Percentiles rank a stretch among this genome's conserved stretches.
Evolutionary conservation across 768 basidiomycete species (phyloP).

Genomic region (Hygrocybe coccinea): DNA sequence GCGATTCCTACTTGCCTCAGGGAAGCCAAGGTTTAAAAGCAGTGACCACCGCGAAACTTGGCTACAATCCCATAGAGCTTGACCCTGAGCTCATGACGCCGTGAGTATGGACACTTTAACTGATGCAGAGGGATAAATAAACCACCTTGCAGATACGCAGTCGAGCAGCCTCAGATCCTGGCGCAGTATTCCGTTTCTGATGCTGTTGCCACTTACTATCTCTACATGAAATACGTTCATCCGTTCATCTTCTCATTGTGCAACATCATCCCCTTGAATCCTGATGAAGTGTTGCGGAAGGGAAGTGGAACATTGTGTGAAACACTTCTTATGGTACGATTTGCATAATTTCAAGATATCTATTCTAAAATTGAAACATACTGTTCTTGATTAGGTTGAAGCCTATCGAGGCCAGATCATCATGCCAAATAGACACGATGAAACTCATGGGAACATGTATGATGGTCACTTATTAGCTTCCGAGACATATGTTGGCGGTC

Average conservation of each 20-base stretch:
- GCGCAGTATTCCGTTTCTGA: constrained; percentile 99
- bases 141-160: constrained; percentile 67
- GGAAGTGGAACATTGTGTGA: constrained; percentile 97
- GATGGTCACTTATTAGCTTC: constrained; percentile 95
- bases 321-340: constrained; percentile 88
- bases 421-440: constrained; percentile 97
- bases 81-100: constrained; percentile 99
- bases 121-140: neutral
- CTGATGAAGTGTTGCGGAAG: constrained; percentile 94
- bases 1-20: constrained; percentile 97
- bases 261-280: constrained; percentile 96
- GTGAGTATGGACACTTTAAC: constrained; percentile 45
- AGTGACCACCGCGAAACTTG: constrained; percentile 91
- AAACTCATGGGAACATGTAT: constrained; percentile 84
- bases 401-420: constrained; percentile 88
- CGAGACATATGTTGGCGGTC: constrained; percentile 98
- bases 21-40: constrained; percentile 98
- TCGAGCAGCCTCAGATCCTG: constrained; percentile 90
- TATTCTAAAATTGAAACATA: constrained; percentile 4
- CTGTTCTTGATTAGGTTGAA: constrained; percentile 69
- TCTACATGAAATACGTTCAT: constrained; percentile 99
- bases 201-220: constrained; percentile 98
- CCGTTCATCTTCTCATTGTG: constrained; percentile 99
- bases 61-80: constrained; percentile 94
- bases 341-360: neutral